These are phyloP conservation scores for Exophiala lecanii-corni DNA, from an alignment of 2,329 filamentous ascomycete genomes.

Conservation along the genomic window DNA sequence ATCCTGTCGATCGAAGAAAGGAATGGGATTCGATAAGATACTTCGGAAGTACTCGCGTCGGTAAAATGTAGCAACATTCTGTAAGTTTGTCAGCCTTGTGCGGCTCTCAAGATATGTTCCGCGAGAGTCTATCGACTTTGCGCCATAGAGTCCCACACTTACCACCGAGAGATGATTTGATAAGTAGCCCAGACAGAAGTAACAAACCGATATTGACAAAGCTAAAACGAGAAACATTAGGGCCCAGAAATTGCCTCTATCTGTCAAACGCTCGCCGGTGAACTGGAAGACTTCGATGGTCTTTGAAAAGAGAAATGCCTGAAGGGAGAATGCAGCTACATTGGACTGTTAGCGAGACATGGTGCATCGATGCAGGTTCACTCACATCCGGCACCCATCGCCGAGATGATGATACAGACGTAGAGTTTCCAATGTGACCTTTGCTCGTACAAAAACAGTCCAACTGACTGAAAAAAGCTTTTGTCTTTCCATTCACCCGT, in stretches of 20 bases:
- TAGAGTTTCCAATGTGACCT: slow-evolving; percentile 31
- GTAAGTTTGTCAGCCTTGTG: slow-evolving; percentile 30
- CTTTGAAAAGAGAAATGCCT: slow-evolving; percentile 45
- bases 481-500: slow-evolving; percentile 16
- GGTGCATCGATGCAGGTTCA: neutral
- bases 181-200: slow-evolving; percentile 43
- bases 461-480: slow-evolving; percentile 27
- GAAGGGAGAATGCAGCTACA: slow-evolving; percentile 47
- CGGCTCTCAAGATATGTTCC: slow-evolving; percentile 1
- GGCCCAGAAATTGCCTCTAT: slow-evolving; percentile 47
- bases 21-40: slow-evolving; percentile 40
- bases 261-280: slow-evolving; percentile 34
- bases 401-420: slow-evolving; percentile 25
- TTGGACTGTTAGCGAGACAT: slow-evolving; percentile 11
- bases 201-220: slow-evolving; percentile 42
- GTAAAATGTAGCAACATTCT: slow-evolving; percentile 35
- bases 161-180: slow-evolving; percentile 40
- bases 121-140: too few relatives aligned
- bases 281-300: slow-evolving; percentile 47
- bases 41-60: slow-evolving; percentile 44
- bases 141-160: too few relatives aligned
- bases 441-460: slow-evolving; percentile 33
- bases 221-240: slow-evolving; percentile 56
- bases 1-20: slow-evolving; percentile 41
- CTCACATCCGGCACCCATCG: slow-evolving; percentile 33